These are phyloP conservation scores for Brassica napus DNA, from an alignment of 345 rosid species.

Conservation along the genomic window Da-Ae NC_063451.1:29215501-29216000, in stretches of 20 bases:
- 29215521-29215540: slow-evolving; percentile 62
- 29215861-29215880: slow-evolving; percentile 55
- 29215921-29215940: slow-evolving; percentile 77
- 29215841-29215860: slow-evolving; percentile 60
- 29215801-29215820: slow-evolving; percentile 62
- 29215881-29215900: slow-evolving; percentile 81
- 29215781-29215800: slow-evolving; percentile 71
- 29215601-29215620: slow-evolving; percentile 96
- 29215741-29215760: slow-evolving; percentile 84
- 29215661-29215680: slow-evolving; percentile 61
- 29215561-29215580: slow-evolving; percentile 76
- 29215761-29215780: slow-evolving; percentile 52
- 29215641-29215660: slow-evolving; percentile 73
- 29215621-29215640: slow-evolving; percentile 70
- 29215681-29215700: slow-evolving; percentile 77
- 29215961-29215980: slow-evolving; percentile 8
- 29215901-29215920: slow-evolving; percentile 81
- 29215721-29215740: slow-evolving; percentile 74
- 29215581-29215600: slow-evolving; percentile 93
- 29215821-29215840: slow-evolving; percentile 60
- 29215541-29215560: slow-evolving; percentile 71
- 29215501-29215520: slow-evolving; percentile 50
- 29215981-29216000: slow-evolving; percentile 21
- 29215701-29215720: slow-evolving; percentile 72
- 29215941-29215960: slow-evolving; percentile 82